A percentile compares a stretch with the other conserved stretches of the same genome.
These are phyloP conservation scores for Blastobotrys raffinosifermentans DNA, from an alignment of 1,139 yeast species.

Conservation along the genomic window DNA sequence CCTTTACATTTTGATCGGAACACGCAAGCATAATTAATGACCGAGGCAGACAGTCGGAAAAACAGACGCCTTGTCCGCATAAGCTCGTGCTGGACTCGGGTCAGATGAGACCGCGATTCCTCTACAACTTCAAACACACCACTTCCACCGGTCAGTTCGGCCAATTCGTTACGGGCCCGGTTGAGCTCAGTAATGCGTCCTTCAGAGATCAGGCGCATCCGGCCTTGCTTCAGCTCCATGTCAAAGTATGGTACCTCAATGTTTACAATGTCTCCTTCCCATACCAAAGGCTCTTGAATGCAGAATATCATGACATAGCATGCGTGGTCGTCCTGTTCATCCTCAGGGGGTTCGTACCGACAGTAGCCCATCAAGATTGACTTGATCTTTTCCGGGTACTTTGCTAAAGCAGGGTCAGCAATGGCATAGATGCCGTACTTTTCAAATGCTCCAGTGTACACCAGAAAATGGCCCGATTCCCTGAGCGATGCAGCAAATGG, in stretches of 20 bases:
- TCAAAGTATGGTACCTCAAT: conserved; percentile 41
- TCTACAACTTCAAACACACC: conserved; percentile 47
- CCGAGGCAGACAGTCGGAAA: conserved; percentile 62
- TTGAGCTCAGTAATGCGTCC: conserved; percentile 50
- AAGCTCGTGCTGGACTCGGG: conserved; percentile 70
- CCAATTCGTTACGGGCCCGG: conserved; percentile 40
- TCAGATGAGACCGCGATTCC: conserved; percentile 66
- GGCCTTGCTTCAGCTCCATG: conserved; percentile 54
- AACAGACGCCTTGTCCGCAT: conserved; percentile 60
- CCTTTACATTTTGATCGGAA: conserved; percentile 40
- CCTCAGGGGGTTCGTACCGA: conserved; percentile 20
- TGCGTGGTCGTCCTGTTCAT: conserved; percentile 37
- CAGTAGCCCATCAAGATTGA: conserved; percentile 34
- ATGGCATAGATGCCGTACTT: conserved; percentile 69
- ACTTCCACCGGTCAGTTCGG: conserved; percentile 46
- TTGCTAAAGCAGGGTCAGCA: conserved; percentile 54
- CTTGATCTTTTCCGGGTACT: conserved; percentile 37
- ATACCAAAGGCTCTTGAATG: conserved; percentile 78
- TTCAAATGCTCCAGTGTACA: conserved; percentile 69
- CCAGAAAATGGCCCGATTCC: conserved; percentile 68
- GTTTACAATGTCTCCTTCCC: conserved; percentile 80
- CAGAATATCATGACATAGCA: conserved; percentile 68
- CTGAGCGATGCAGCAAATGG: conserved; percentile 52
- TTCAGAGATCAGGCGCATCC: conserved; percentile 62
- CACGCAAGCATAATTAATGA: conserved; percentile 56